Evolutionary conservation across 208 protist species (phyloP).

Genomic region (Porcisia deanei): DNA sequence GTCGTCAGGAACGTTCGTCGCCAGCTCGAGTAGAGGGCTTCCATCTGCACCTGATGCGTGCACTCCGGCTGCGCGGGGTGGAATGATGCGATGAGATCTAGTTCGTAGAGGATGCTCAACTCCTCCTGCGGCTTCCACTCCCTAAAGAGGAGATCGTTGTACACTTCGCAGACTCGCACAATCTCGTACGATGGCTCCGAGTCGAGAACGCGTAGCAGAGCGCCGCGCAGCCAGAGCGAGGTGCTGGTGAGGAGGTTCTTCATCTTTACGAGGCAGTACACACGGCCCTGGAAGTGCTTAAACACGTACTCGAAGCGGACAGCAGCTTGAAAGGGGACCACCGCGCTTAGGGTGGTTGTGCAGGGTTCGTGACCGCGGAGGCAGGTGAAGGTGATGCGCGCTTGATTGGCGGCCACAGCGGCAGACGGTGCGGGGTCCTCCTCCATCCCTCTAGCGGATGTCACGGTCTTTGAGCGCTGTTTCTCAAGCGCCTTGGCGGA

Average conservation of each 20-base stretch:
- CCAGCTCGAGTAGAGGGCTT: conserved; percentile 84
- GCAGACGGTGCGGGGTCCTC: conserved; percentile 1
- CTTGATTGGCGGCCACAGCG: conserved; percentile 21
- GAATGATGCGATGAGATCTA: conserved; percentile 42
- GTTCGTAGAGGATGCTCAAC: conserved; percentile 64
- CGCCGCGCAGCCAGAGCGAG: conserved; percentile 82
- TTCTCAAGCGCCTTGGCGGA: conserved; percentile 10
- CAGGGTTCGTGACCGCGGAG: conserved; percentile 52
- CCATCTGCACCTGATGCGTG: conserved; percentile 65
- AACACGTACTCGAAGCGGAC: conserved; percentile 54
- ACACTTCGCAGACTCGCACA: conserved; percentile 54
- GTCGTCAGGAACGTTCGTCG: conserved; percentile 35
- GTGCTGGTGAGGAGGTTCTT: conserved; percentile 58
- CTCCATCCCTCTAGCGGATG: background rate
- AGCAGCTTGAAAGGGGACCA: conserved; percentile 33
- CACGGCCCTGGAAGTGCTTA: conserved; percentile 67
- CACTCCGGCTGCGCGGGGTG: conserved; percentile 30
- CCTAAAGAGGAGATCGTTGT: conserved; percentile 47
- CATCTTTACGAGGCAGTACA: conserved; percentile 77
- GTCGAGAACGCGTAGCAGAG: conserved; percentile 61
- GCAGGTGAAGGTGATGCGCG: conserved; percentile 50
- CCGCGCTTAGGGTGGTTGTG: conserved; percentile 37
- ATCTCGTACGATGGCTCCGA: conserved; percentile 60
- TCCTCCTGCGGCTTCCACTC: conserved; percentile 74
- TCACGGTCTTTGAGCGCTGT: background rate